Conservation (phyloP, 2,329 filamentous ascomycete species). For the Epichloe baconii region DNA sequence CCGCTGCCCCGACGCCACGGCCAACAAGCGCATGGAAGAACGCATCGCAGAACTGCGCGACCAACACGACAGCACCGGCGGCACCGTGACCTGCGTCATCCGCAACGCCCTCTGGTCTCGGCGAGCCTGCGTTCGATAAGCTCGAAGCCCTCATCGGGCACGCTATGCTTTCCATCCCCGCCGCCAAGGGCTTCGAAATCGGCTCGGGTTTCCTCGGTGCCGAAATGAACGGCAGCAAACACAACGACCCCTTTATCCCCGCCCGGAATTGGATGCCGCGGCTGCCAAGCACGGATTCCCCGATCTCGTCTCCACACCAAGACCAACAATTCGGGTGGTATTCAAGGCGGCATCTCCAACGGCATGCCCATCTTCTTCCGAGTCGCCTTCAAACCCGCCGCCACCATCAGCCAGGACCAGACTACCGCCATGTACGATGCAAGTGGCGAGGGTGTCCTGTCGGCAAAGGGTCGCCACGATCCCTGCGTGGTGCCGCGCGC, state of each 20-base stretch:
- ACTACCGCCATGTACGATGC: conserved; percentile 70
- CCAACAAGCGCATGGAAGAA: conserved; percentile 60
- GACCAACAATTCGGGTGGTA: conserved; percentile 90
- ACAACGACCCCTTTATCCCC: conserved; percentile 60
- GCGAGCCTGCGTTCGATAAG: conserved; percentile 93
- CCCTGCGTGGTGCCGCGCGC: conserved; percentile 84
- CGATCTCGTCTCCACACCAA: conserved; percentile 62
- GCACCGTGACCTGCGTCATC: conserved; percentile 89
- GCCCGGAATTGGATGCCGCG: conserved; percentile 31
- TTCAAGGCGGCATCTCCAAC: conserved; percentile 92
- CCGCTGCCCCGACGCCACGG: conserved; percentile 62
- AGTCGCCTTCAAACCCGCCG: conserved; percentile 87
- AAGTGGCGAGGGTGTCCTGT: conserved; percentile 55
- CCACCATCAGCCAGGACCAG: conserved; percentile 85
- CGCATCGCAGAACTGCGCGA: conserved; percentile 69
- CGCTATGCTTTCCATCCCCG: conserved; percentile 89
- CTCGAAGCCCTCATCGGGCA: conserved; percentile 83
- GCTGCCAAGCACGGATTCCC: conserved; percentile 30
- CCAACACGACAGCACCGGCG: conserved; percentile 76
- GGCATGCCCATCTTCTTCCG: conserved; percentile 90
- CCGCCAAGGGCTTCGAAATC: conserved; percentile 91
- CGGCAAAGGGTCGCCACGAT: conserved; percentile 89
- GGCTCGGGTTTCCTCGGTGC: conserved; percentile 85
- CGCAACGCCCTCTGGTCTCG: conserved; percentile 68
- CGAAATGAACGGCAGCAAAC: conserved; percentile 72